phyloP scores from a whole-genome alignment of 2,329 filamentous ascomycete species.

The Pestalotiopsis sp. region DNA sequence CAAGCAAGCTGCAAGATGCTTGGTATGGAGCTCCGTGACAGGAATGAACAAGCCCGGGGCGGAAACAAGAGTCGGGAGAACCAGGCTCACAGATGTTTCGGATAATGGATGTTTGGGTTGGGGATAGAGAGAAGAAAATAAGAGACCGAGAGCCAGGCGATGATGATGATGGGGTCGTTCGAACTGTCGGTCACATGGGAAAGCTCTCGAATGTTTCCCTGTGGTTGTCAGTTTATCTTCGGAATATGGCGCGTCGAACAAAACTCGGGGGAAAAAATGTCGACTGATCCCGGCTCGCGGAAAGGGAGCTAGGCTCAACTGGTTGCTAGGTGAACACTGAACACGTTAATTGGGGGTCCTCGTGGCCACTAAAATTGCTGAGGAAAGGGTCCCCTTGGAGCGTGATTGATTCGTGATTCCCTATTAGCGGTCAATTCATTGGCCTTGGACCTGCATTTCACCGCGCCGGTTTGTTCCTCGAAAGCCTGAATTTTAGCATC shows the following conservation, averaged over 20 bases:
- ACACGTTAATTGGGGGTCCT: not conserved
- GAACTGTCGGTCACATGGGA: not conserved
- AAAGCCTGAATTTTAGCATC: not conserved
- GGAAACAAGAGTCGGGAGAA: not conserved
- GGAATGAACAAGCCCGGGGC: not conserved
- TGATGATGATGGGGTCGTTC: not conserved
- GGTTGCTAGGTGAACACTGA: not conserved
- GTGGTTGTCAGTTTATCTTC: not conserved
- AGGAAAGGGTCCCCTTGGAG: not conserved
- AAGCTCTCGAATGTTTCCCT: conserved; percentile 7
- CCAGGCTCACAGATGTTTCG: not conserved
- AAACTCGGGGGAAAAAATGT: conserved; percentile 5
- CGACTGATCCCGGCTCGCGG: not conserved
- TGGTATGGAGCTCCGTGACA: not conserved
- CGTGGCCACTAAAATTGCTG: not conserved
- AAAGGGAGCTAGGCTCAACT: not conserved
- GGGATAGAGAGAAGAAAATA: not conserved
- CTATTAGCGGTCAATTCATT: not conserved
- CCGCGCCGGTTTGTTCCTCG: not conserved
- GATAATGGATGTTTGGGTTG: not conserved
- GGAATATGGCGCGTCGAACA: conserved; percentile 6
- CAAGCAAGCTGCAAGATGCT: not conserved
- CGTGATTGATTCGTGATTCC: not conserved
- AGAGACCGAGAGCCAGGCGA: not conserved
- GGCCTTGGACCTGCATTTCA: not conserved